Base-by-base conservation (phyloP, 2,329 filamentous ascomycete species). In the Aspergillus candidus region DNA sequence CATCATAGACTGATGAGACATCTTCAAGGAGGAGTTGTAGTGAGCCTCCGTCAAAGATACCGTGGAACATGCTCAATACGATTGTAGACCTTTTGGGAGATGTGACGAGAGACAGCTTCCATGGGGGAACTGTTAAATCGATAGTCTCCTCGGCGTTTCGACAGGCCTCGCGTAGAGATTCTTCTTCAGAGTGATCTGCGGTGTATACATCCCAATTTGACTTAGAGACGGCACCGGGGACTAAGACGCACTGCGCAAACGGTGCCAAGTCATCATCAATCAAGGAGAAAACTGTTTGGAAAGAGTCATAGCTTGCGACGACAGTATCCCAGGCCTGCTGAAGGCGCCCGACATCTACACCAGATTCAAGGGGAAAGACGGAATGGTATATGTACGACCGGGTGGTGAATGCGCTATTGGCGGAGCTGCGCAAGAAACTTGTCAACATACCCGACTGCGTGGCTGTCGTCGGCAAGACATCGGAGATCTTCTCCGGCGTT, bases 11-110 rank as follows among this genome's bases (percentile, higher is more conserved):
- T 6, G 46, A 49, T 36, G 49, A 42, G 12, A 67, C 60, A 38
- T 68, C 64, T 17, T 56, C 47, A 6, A 66, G 49, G 4, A 68
- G 58, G 5, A 65, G 48, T 37, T 65, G 54, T 32, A 65, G 35
- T 1, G 65, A 67, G 3, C 60, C 63, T 35, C 64, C 65, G 35
- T 68, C 64, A 35, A 65, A 66, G 11, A 68, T 60, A 17, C 63
- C 65, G 47, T 68, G 65, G 14, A 65, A 63, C 46, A 67, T 58
- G 49, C 62, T 61, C 22, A 66, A 46, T n/a, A 65, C 41, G 8
- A 66, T 35, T 5, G 53, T 27, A 0, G 43, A 41, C 2, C 39
- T 31, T 11, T 33, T n/a, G 2, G 34, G 27, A 1, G 47, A 42
- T 18, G 42, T 36, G 5, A 60, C 22, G 3, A 61, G 32, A 11